phyloP scores from a whole-genome alignment of 2,329 filamentous ascomycete species.

The Epichloe coenophiala region DNA sequence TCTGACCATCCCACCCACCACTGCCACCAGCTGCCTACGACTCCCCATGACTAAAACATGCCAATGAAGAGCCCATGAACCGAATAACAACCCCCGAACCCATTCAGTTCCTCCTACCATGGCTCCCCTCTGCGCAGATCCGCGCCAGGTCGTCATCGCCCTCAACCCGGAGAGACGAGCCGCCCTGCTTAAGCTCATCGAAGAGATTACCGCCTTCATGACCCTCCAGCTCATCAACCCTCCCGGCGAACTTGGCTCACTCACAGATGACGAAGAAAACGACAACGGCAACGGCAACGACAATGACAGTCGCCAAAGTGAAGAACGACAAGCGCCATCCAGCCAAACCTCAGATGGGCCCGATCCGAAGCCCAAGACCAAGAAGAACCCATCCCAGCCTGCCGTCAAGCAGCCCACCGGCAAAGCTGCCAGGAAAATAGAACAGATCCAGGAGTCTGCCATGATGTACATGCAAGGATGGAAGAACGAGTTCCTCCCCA shows the following conservation, averaged over 20 bases:
- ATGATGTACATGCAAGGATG: constrained; percentile 65
- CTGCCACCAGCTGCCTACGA: too few relatives aligned
- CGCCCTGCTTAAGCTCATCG: constrained; percentile 35
- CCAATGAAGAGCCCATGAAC: neutral
- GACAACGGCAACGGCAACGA: neutral
- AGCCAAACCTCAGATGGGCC: neutral
- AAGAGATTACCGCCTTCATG: constrained; percentile 41
- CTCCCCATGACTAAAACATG: neutral
- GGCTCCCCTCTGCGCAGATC: constrained; percentile 41
- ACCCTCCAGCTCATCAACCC: constrained; percentile 33
- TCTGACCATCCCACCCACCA: too few relatives aligned
- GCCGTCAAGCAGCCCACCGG: constrained; percentile 2
- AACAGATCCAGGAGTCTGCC: constrained; percentile 35
- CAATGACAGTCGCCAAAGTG: neutral
- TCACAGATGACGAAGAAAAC: constrained; percentile 9
- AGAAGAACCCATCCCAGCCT: constrained; percentile 4
- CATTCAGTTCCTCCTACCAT: constrained; percentile 19
- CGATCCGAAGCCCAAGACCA: neutral
- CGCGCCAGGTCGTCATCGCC: constrained; percentile 40
- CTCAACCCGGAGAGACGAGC: constrained; percentile 38
- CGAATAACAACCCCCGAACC: neutral
- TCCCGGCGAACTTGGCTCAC: constrained; percentile 17
- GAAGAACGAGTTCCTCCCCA: constrained; percentile 55
- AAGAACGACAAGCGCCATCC: neutral
- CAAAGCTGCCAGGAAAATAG: constrained; percentile 14